A percentile compares a stretch with the other conserved stretches of the same genome.
These are phyloP conservation scores for Centaurea solstitialis DNA, from an alignment of 129 eudicot species.

Conservation along the genomic window DNA sequence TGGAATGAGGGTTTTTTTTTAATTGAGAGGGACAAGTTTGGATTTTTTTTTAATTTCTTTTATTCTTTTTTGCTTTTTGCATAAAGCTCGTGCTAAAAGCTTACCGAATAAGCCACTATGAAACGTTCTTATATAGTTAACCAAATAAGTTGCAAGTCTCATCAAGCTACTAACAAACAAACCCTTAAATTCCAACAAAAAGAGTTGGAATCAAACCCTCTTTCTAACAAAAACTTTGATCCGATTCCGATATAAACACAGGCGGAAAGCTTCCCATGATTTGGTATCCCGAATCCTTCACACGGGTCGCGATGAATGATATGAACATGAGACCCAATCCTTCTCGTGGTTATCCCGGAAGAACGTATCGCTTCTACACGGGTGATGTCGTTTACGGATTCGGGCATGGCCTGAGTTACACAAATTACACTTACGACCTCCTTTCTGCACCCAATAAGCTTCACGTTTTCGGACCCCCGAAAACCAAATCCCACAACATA, in stretches of 20 bases:
- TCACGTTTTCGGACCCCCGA: conserved; percentile 29
- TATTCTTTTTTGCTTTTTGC: too few species aligned
- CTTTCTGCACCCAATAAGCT: conserved; percentile 57
- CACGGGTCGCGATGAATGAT: conserved; percentile 74
- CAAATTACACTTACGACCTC: conserved; percentile 55
- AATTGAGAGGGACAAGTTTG: too few species aligned
- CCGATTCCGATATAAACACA: conserved; percentile 12
- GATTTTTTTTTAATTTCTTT: too few species aligned
- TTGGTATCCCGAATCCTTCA: conserved; percentile 91
- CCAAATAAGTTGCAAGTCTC: too few species aligned
- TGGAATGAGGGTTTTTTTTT: too few species aligned
- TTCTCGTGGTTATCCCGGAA: conserved; percentile 72
- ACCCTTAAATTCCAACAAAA: background rate
- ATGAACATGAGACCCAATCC: conserved; percentile 89
- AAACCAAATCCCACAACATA: conserved; percentile 28
- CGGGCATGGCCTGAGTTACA: conserved; percentile 82
- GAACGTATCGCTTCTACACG: conserved; percentile 88
- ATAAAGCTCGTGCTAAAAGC: too few species aligned
- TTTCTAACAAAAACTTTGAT: background rate
- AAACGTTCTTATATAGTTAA: too few species aligned
- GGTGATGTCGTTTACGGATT: conserved; percentile 65
- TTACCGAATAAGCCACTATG: too few species aligned
- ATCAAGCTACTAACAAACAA: too few species aligned
- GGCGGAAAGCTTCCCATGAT: conserved; percentile 88
- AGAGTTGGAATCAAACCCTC: background rate